phyloP scores from a whole-genome alignment of 2,329 filamentous ascomycete genomes.

The Colletotrichum gloeosporioides region DNA sequence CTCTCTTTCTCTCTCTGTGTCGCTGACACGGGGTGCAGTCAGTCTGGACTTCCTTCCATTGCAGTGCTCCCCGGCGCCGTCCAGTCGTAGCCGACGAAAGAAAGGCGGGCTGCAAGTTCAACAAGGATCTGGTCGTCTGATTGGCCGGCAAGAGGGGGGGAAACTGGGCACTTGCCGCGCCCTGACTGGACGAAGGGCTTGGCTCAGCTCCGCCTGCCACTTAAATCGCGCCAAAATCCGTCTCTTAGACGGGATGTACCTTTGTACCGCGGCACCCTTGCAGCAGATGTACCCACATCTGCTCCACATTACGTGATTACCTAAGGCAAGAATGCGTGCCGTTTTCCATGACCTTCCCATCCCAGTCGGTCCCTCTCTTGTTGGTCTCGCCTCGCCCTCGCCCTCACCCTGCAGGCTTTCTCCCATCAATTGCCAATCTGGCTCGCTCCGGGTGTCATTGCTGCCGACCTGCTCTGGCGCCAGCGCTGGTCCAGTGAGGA shows the following conservation, averaged over 20 bases:
- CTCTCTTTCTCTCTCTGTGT: neutral
- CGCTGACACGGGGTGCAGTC: neutral
- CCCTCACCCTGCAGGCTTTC: neutral
- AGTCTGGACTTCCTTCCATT: neutral
- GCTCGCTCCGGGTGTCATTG: neutral
- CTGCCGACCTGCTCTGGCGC: neutral
- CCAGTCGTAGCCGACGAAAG: neutral
- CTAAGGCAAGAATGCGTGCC: neutral
- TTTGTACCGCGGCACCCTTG: neutral
- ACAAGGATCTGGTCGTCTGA: neutral
- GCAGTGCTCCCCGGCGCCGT: neutral
- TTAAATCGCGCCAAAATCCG: slow-evolving; percentile 7
- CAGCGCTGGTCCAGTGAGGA: neutral
- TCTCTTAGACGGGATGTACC: neutral
- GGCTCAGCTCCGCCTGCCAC: neutral
- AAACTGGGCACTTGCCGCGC: slow-evolving; percentile 1
- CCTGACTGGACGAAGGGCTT: slow-evolving; percentile 2
- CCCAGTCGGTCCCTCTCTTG: neutral
- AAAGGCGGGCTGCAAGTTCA: slow-evolving; percentile 1
- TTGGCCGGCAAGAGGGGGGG: neutral
- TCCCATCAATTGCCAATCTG: neutral
- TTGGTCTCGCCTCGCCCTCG: neutral
- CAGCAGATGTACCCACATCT: neutral
- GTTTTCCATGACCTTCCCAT: neutral
- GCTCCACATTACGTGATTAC: neutral